Evolutionary conservation across 202 grass and related monocot genomes (phyloP).

Genomic region (Saccharum hybrid): DNA sequence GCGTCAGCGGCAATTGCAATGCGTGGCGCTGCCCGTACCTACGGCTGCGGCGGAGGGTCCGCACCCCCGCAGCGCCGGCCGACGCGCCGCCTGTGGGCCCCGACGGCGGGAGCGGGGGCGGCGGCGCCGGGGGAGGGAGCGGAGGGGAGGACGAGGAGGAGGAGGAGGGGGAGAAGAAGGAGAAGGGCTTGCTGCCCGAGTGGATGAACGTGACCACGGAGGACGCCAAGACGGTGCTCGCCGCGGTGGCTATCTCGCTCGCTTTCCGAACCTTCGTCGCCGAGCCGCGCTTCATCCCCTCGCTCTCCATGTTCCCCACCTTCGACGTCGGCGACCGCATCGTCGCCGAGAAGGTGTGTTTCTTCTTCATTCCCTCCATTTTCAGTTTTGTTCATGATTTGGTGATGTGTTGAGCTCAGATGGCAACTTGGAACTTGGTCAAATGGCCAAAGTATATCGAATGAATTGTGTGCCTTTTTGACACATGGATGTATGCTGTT

Average conservation of each 20-base stretch:
- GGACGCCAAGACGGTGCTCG: conserved; percentile 79
- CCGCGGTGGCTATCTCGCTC: conserved; percentile 75
- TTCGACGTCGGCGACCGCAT: conserved; percentile 87
- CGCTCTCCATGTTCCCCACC: conserved; percentile 95
- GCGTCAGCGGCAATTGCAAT: neutral
- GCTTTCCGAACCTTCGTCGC: conserved; percentile 82
- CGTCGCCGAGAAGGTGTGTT: conserved; percentile 81
- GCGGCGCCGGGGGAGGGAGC: conserved; percentile 52
- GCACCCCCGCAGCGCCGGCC: conserved; percentile 40
- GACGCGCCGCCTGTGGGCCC: conserved; percentile 60
- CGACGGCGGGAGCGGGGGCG: conserved; percentile 53
- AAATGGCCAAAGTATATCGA: neutral
- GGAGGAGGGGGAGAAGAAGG: conserved; percentile 53
- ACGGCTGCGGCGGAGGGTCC: conserved; percentile 25
- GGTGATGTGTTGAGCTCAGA: neutral
- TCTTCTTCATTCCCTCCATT: neutral
- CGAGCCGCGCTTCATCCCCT: conserved; percentile 93
- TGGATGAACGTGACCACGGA: conserved; percentile 71
- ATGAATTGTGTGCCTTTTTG: neutral
- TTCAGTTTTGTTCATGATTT: neutral
- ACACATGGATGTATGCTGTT: neutral
- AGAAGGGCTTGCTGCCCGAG: conserved; percentile 63
- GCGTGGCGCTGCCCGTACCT: neutral
- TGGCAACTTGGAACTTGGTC: neutral
- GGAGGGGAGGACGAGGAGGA: conserved; percentile 51